Percentiles rank a stretch among this genome's conserved stretches.
Evolutionary conservation across 2,329 filamentous ascomycete genomes (phyloP).

Genomic region (Acarospora socialis): DNA sequence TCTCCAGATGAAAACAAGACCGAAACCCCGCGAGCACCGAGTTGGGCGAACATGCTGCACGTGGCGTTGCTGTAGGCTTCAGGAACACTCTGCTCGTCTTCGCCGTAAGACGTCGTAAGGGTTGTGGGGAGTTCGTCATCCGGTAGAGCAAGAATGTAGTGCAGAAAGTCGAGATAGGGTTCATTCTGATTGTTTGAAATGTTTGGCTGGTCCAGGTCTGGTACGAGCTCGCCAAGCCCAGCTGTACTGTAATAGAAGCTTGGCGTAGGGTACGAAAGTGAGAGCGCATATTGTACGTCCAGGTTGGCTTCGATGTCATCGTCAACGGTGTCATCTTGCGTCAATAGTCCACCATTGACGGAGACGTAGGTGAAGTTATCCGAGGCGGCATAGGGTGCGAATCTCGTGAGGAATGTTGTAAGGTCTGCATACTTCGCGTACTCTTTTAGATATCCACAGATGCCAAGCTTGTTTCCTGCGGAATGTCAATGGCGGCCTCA

Average conservation of each 20-base stretch:
- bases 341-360: constrained; percentile 27
- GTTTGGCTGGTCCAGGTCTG: constrained; percentile 33
- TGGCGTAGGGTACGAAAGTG: constrained; percentile 29
- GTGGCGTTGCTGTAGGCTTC: constrained; percentile 44
- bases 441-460: constrained; percentile 34
- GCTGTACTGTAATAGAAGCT: constrained; percentile 35
- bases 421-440: constrained; percentile 35
- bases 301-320: constrained; percentile 35
- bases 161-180: constrained; percentile 48
- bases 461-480: constrained; percentile 25
- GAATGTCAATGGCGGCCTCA: neutral
- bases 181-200: constrained; percentile 31
- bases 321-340: constrained; percentile 22
- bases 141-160: constrained; percentile 42
- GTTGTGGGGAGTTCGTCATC: constrained; percentile 46
- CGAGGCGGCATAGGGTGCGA: constrained; percentile 27
- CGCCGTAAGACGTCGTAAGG: constrained; percentile 56
- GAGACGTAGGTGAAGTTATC: constrained; percentile 31
- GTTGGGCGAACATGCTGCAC: constrained; percentile 48
- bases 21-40: constrained; percentile 52
- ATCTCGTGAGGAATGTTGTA: constrained; percentile 24
- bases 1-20: constrained; percentile 54
- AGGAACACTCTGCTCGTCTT: constrained; percentile 50
- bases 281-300: constrained; percentile 35
- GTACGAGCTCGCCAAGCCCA: constrained; percentile 31